Conservation (phyloP, 208 protist species). For the Crithidia expoeki region DNA sequence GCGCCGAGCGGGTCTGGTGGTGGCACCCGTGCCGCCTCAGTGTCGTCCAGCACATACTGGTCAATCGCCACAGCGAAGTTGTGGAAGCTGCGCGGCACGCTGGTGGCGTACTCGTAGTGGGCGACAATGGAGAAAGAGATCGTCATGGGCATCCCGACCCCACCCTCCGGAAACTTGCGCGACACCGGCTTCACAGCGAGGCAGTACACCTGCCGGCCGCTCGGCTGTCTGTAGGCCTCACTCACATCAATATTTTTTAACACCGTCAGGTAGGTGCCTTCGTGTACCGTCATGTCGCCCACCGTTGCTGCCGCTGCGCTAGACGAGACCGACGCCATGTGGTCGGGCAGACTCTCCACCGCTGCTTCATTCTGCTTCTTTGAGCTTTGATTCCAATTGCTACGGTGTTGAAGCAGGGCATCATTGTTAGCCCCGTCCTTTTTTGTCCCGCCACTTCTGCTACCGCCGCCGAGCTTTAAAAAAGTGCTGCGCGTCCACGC, state of each 20-base stretch:
- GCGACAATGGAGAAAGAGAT: conserved; percentile 57
- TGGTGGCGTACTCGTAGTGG: conserved; percentile 33
- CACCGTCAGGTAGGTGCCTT: conserved; percentile 42
- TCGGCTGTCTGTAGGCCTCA: conserved; percentile 63
- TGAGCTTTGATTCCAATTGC: too few species aligned
- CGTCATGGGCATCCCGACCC: conserved; percentile 45
- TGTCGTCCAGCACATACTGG: conserved; percentile 61
- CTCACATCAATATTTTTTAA: conserved; percentile 49
- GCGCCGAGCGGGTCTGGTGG: conserved; percentile 22
- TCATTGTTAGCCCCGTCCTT: conserved; percentile 19
- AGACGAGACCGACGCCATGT: neutral
- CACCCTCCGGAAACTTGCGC: conserved; percentile 24
- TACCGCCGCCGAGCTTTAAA: conserved; percentile 26
- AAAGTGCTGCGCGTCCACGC: conserved; percentile 44
- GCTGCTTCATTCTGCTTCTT: conserved; percentile 23
- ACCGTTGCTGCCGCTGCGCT: neutral
- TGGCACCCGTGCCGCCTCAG: conserved; percentile 26
- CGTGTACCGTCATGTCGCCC: conserved; percentile 9
- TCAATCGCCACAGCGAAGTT: conserved; percentile 53
- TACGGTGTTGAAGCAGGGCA: neutral
- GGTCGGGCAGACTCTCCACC: conserved; percentile 1
- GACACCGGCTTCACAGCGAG: conserved; percentile 44
- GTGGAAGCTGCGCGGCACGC: conserved; percentile 50
- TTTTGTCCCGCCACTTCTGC: conserved; percentile 12
- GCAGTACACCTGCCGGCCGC: conserved; percentile 50